Percentiles rank a stretch among this genome's conserved stretches.
Conservation (phyloP, 768 basidiomycete genomes). For the Lyophyllum semitale region DNA sequence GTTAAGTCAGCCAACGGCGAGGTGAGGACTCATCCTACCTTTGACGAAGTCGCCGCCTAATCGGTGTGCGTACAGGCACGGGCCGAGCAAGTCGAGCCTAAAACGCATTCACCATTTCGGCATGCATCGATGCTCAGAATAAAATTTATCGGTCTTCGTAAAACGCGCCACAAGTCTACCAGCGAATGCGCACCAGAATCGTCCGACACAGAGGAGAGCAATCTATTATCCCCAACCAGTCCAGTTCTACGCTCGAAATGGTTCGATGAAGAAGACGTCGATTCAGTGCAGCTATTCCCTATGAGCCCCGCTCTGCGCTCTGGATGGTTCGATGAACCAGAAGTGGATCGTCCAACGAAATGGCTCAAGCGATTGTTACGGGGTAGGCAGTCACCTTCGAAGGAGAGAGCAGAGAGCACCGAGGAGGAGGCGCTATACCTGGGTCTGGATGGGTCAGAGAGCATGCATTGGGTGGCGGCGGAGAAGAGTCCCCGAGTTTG, state of each 20-base stretch:
- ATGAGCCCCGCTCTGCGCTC: neutral
- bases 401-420: neutral
- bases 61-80: neutral
- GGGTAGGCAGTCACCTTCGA: slow-evolving; percentile 7
- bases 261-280: neutral
- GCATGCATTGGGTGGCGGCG: slow-evolving; percentile 12
- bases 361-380: slow-evolving; percentile 8
- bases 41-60: neutral
- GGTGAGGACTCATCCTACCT: neutral
- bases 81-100: neutral
- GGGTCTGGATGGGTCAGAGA: slow-evolving; percentile 13
- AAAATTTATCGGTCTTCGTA: neutral
- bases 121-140: slow-evolving; percentile 9
- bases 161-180: neutral
- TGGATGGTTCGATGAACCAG: neutral
- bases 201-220: neutral
- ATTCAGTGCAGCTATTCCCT: neutral
- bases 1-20: neutral
- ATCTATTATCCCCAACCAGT: neutral
- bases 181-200: neutral
- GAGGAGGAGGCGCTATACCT: slow-evolving; percentile 2
- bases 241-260: neutral
- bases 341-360: slow-evolving; percentile 1
- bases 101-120: slow-evolving; percentile 1
- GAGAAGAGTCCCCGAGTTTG: slow-evolving; percentile 11